A percentile compares a stretch with the other conserved stretches of the same genome.
phyloP scores from a whole-genome alignment of 2,329 filamentous ascomycete genomes.

The Fusarium sp. region DNA sequence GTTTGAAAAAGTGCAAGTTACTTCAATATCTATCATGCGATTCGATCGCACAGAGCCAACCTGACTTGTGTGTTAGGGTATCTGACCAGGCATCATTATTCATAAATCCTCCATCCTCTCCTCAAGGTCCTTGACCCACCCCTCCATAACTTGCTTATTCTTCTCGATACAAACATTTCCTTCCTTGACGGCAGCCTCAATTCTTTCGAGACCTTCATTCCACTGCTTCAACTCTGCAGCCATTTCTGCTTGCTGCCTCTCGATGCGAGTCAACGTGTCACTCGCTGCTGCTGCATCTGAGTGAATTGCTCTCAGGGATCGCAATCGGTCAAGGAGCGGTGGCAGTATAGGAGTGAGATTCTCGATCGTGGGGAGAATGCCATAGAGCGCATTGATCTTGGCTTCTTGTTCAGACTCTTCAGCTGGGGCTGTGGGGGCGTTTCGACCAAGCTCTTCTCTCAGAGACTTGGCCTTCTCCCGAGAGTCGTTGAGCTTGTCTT shows the following conservation, averaged over 20 bases:
- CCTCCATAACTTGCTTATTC: conserved; percentile 86
- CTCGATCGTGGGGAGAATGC: conserved; percentile 87
- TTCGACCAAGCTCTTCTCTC: conserved; percentile 65
- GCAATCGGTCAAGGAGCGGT: conserved; percentile 82
- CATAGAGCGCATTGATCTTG: conserved; percentile 92
- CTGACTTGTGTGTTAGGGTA: conserved; percentile 44
- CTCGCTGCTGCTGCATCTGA: conserved; percentile 84
- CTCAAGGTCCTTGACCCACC: conserved; percentile 90
- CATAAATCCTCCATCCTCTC: conserved; percentile 72
- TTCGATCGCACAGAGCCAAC: background rate
- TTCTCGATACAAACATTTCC: conserved; percentile 74
- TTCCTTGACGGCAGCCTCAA: conserved; percentile 78
- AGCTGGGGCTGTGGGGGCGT: conserved; percentile 52
- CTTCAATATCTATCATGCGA: background rate
- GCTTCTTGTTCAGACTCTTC: conserved; percentile 75
- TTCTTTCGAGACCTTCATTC: conserved; percentile 80
- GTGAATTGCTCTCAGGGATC: conserved; percentile 85
- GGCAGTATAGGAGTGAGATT: conserved; percentile 85
- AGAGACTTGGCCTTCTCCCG: conserved; percentile 69
- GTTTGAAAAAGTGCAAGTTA: background rate
- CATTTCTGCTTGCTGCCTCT: conserved; percentile 83
- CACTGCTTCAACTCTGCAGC: conserved; percentile 84
- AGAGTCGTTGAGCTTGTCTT: conserved; percentile 74
- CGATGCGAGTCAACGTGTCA: conserved; percentile 78
- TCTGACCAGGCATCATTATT: conserved; percentile 43